Percentiles rank a stretch among this genome's conserved stretches.
Evolutionary conservation across 352 stramenopile genomes (phyloP).

Genomic region (Phytophthora agathidicida): DNA sequence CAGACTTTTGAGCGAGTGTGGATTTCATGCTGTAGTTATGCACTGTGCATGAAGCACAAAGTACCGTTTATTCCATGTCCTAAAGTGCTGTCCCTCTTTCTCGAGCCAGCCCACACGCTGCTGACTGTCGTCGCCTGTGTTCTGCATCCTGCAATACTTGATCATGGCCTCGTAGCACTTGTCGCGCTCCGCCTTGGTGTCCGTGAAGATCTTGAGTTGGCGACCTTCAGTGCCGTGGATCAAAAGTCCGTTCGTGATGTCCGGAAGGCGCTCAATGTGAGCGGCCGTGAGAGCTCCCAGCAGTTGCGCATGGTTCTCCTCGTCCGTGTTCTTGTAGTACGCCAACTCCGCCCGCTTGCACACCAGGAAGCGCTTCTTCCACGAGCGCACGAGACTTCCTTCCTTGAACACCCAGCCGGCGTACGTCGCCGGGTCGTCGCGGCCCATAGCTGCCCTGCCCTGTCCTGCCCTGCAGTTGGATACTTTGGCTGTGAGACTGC

Average conservation of each 20-base stretch:
- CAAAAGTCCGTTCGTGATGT: conserved; percentile 80
- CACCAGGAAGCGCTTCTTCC: conserved; percentile 88
- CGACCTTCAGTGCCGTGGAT: conserved; percentile 69
- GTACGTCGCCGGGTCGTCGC: conserved; percentile 64
- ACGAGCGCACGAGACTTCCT: conserved; percentile 78
- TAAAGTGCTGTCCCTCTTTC: conserved; percentile 72
- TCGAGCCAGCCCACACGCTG: conserved; percentile 68
- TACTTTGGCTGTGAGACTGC: conserved; percentile 29
- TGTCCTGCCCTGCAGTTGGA: conserved; percentile 6
- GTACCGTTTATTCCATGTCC: conserved; percentile 79
- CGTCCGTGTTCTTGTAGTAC: conserved; percentile 82
- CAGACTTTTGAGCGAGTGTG: too few relatives aligned
- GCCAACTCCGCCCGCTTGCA: conserved; percentile 75
- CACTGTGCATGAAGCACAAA: too few relatives aligned
- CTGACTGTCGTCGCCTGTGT: conserved; percentile 20
- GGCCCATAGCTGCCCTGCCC: too few relatives aligned
- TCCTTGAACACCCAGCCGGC: conserved; percentile 83
- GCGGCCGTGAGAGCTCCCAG: conserved; percentile 73
- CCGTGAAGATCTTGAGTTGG: conserved; percentile 83
- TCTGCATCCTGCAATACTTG: conserved; percentile 51
- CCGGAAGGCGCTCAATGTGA: conserved; percentile 61
- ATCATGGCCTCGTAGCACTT: conserved; percentile 75
- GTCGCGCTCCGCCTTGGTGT: conserved; percentile 71
- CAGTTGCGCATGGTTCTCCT: conserved; percentile 71
- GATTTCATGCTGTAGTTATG: too few relatives aligned